Conservation (phyloP, 129 eudicot species). For the Glebionis coronaria region DNA sequence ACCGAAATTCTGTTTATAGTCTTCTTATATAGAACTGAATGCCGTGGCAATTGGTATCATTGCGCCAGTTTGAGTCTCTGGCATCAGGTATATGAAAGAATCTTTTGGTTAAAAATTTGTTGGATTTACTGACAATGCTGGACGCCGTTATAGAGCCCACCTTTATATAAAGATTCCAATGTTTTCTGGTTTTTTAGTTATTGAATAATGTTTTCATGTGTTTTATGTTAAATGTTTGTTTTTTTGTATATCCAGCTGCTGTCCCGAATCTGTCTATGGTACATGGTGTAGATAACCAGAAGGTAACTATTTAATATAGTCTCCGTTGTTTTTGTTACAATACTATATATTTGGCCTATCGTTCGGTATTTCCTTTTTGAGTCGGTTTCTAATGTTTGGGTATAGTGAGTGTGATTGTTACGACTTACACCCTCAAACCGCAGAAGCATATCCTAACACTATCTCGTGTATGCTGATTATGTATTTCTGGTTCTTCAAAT, state of each 20-base stretch:
- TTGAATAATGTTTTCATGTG: background rate
- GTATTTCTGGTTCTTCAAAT: too few species aligned
- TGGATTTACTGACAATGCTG: background rate
- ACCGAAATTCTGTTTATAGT: background rate
- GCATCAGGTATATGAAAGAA: background rate
- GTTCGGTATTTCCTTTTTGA: too few species aligned
- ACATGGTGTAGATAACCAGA: slow-evolving; percentile 78
- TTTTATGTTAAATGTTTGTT: slow-evolving; percentile 6
- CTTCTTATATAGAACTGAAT: slow-evolving; percentile 5
- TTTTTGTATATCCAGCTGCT: slow-evolving; percentile 59
- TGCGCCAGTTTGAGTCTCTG: background rate
- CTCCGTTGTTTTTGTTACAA: background rate
- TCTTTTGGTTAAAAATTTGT: background rate
- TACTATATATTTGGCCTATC: slow-evolving; percentile 9
- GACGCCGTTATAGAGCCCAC: background rate
- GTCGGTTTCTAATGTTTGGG: too few species aligned
- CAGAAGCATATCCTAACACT: too few species aligned
- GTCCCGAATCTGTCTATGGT: slow-evolving; percentile 89
- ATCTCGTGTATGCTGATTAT: too few species aligned
- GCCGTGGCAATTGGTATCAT: background rate
- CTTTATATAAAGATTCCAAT: background rate
- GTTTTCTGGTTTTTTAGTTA: background rate
- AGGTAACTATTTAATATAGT: slow-evolving; percentile 46
- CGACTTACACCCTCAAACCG: too few species aligned
- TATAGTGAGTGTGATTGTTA: too few species aligned